Conservation (phyloP, 306 rosid species). For the Dryas alaskensis region DNA sequence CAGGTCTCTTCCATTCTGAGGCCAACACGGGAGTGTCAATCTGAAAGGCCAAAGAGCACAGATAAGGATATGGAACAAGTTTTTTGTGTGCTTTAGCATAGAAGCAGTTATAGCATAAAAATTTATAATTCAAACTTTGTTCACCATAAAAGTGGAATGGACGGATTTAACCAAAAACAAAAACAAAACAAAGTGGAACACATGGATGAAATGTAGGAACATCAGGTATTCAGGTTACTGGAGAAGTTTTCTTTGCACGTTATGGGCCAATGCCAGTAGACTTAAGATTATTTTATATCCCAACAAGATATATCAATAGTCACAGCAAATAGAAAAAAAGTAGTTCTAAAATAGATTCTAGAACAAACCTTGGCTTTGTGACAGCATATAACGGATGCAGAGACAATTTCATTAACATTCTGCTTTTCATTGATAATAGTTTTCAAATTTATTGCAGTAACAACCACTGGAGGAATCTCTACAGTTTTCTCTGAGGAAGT, state of each 20-base stretch:
- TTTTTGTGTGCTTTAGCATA: not conserved
- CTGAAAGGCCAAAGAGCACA: slow-evolving; percentile 49
- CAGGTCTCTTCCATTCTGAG: slow-evolving; percentile 83
- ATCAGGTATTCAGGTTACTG: not conserved
- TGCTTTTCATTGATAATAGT: slow-evolving; percentile 69
- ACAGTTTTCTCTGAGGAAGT: slow-evolving; percentile 47
- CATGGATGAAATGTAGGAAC: not conserved
- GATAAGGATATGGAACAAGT: slow-evolving; percentile 4
- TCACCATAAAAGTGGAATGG: not conserved
- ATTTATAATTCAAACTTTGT: not conserved
- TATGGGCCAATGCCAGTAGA: not conserved
- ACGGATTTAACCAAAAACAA: not conserved
- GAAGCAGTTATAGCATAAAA: not conserved
- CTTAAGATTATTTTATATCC: not conserved
- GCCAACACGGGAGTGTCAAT: slow-evolving; percentile 92
- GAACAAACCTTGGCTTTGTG: slow-evolving; percentile 76
- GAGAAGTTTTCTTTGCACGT: not conserved
- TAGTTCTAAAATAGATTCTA: slow-evolving; percentile 21
- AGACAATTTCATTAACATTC: slow-evolving; percentile 73
- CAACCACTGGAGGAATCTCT: slow-evolving; percentile 80
- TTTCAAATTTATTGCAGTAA: slow-evolving; percentile 76
- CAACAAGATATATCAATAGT: not conserved
- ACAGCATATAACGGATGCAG: slow-evolving; percentile 91
- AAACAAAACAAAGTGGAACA: not conserved
- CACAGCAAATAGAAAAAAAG: slow-evolving; percentile 3